Percentiles rank a stretch among this genome's conserved stretches.
These are phyloP conservation scores for Tricholoma flavovirens DNA, from an alignment of 768 basidiomycete species.

Conservation along the genomic window DNA sequence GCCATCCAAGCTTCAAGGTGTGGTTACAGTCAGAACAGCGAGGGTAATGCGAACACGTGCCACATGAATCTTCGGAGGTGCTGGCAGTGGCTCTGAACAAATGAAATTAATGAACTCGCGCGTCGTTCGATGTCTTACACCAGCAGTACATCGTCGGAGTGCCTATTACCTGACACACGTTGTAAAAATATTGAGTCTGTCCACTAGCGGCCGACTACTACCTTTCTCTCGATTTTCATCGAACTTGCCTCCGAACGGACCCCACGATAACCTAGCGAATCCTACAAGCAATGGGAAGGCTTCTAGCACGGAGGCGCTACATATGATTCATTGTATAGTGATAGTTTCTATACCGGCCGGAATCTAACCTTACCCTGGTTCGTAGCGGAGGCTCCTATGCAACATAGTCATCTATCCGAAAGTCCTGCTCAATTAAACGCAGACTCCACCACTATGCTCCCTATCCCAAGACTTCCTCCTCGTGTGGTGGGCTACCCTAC, in stretches of 20 bases:
- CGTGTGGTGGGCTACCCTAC: constrained; percentile 20
- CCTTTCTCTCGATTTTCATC: neutral
- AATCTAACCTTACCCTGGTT: neutral
- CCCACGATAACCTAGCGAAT: neutral
- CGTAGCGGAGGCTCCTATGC: neutral
- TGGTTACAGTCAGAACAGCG: too few relatives aligned
- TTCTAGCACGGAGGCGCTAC: neutral
- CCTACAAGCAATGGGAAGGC: neutral
- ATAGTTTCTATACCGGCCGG: neutral
- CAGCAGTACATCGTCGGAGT: neutral
- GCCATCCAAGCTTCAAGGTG: too few relatives aligned
- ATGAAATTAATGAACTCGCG: constrained; percentile 5
- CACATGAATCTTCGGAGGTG: neutral
- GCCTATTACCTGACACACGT: neutral
- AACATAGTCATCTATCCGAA: neutral
- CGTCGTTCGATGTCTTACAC: neutral
- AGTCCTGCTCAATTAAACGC: neutral
- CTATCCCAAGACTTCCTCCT: constrained; percentile 14
- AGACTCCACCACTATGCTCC: neutral
- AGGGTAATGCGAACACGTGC: neutral
- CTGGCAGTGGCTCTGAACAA: too few relatives aligned
- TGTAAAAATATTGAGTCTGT: neutral
- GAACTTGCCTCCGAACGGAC: neutral
- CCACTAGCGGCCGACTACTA: neutral
- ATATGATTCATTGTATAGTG: neutral